Evolutionary conservation across 2,329 filamentous ascomycete genomes (phyloP), one percentile per base, ranked within the genome.

Genomic region (Chaetothyriales sp.): DNA sequence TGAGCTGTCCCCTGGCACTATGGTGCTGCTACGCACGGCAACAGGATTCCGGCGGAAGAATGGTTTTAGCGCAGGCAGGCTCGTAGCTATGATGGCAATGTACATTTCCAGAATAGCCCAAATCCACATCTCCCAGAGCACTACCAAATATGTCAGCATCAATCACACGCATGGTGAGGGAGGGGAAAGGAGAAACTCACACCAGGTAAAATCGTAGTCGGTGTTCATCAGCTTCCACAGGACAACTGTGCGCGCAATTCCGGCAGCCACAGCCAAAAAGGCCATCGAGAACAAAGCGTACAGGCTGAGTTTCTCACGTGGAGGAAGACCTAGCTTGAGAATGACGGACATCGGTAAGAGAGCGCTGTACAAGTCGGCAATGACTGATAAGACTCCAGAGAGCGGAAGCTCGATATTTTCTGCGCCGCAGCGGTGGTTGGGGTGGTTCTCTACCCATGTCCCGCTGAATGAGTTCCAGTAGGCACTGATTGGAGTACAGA

Each of bases 1-100:
- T 13, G 33, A 40, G 33, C 33, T 40, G 33, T 15, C 33, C 13
- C 33, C 33, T 40, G 15, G 33, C 9, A 40, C 15, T 2, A 40
- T 40, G 15, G 4, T 40, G 10, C 33, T 40, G 10, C 5, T 40
- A 84, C 6, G 89, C 89, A 56, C 46, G 44, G 22, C 22, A 3
- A 59, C 51, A 33, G 53, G 54, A 10, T 49, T 50, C 15, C 53
- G 54, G 19, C 53, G 54, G 19, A 64, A 58, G 25, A 66, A 56
- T 13, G 63, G 62, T 45, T 62, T 64, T 8, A 66, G 52, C 2
- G 62, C 58, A 4, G 64, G 61, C 4, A 63, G 63, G 2, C 62
- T 61, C 10, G 62, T 62, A 8, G 61, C 63, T 15, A 63, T 59
- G 15, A 66, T 63, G 13, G 61, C 58, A 15, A 64, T 44, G 44